These are phyloP conservation scores for Suillus alpinus DNA, from an alignment of 768 basidiomycete species.

Conservation along the genomic window DNA sequence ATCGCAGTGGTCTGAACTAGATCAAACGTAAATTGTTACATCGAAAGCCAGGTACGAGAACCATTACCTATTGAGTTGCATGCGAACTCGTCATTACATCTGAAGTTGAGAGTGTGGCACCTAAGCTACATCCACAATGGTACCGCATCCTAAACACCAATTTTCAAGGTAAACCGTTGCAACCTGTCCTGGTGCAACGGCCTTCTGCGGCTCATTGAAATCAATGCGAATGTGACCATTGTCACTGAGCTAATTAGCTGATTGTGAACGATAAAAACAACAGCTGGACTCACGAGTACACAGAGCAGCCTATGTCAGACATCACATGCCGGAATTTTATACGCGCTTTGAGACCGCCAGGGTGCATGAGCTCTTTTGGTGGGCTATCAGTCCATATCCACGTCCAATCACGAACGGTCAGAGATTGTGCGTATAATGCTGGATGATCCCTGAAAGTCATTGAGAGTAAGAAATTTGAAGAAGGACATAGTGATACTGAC, in stretches of 20 bases:
- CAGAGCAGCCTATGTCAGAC: slow-evolving; percentile 49
- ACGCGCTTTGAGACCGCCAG: slow-evolving; percentile 44
- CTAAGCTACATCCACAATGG: slow-evolving; percentile 41
- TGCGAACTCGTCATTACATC: not conserved
- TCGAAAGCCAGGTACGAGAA: not conserved
- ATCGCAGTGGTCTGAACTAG: not conserved
- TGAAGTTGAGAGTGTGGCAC: not conserved
- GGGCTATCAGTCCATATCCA: slow-evolving; percentile 77
- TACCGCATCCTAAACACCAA: slow-evolving; percentile 84
- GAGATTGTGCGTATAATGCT: slow-evolving; percentile 41
- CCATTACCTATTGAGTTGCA: not conserved
- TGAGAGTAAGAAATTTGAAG: not conserved
- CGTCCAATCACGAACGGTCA: slow-evolving; percentile 49
- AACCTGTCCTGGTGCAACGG: slow-evolving; percentile 79
- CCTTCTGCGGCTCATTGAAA: slow-evolving; percentile 60
- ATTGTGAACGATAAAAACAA: not conserved
- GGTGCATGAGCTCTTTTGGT: slow-evolving; percentile 42
- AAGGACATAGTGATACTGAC: slow-evolving; percentile 37
- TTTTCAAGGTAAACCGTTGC: slow-evolving; percentile 69
- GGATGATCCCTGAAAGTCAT: slow-evolving; percentile 52
- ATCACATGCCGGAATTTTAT: slow-evolving; percentile 75
- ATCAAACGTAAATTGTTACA: not conserved
- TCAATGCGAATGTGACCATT: slow-evolving; percentile 35
- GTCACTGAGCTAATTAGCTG: slow-evolving; percentile 18
- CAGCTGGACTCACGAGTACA: slow-evolving; percentile 41